Conservation (phyloP, 768 basidiomycete genomes). For the Kwoniella shandongensis region DNA sequence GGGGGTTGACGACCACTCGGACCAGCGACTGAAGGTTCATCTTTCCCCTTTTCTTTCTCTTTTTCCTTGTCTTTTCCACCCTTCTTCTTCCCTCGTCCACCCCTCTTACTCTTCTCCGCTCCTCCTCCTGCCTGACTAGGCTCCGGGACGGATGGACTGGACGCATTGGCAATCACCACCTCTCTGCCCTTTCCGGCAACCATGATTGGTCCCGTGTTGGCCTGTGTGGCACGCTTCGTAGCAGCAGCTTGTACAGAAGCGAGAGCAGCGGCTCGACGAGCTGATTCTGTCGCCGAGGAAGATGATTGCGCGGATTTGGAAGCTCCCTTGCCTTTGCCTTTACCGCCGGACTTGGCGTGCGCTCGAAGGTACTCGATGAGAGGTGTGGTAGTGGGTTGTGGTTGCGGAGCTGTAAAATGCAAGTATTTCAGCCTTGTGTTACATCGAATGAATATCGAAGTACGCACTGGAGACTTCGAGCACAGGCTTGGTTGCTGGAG, state of each 20-base stretch:
- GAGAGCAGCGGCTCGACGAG: constrained; percentile 28
- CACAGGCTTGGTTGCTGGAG: constrained; percentile 62
- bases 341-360: constrained; percentile 56
- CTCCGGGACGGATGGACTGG: neutral
- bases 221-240: constrained; percentile 30
- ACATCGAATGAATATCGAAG: neutral
- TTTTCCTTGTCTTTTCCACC: constrained; percentile 12
- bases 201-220: constrained; percentile 23
- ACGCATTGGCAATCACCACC: constrained; percentile 22
- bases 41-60: constrained; percentile 10
- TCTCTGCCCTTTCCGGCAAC: constrained; percentile 44
- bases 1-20: neutral
- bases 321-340: constrained; percentile 18
- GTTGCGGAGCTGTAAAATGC: constrained; percentile 22
- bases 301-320: constrained; percentile 13
- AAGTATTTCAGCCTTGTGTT: constrained; percentile 49
- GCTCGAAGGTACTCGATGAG: constrained; percentile 87
- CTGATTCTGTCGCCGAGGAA: constrained; percentile 18
- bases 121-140: neutral
- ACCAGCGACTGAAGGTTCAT: neutral
- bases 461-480: constrained; percentile 51
- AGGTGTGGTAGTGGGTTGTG: constrained; percentile 76
- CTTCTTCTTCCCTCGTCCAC: constrained; percentile 21
- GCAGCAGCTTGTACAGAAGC: constrained; percentile 35
- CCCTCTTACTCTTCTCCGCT: neutral